Evolutionary conservation across 306 rosid genomes (phyloP), one percentile per base, ranked within the genome.

Genomic region (Prosopis cineraria): DNA sequence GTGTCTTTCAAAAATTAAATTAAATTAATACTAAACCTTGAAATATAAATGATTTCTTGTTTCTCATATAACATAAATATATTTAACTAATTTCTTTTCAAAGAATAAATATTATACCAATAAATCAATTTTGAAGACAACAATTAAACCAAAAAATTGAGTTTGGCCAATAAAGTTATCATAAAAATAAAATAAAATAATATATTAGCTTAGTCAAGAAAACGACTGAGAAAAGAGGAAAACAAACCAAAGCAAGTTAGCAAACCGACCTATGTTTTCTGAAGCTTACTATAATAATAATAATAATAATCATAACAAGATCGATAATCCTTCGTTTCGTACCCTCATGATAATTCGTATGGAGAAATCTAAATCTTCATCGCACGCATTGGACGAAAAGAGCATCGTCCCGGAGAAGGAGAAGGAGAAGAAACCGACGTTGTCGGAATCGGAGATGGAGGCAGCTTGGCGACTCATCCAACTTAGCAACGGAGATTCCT

Each of bases 401-500:
- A 29, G 0, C 5, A 25, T 10, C 17, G 7, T 10, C 8, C 14
- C 14, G 20, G 37, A 65, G 48, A 36, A 65, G 70, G 37, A 65
- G 19, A 6, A 27, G 39, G 4, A 22, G 13, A 5, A 37, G 30
- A 24, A n/a, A 3, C n/a, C 48, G 4, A 17, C 48, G 6, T 70
- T 82, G 65, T 82, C 89, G 27, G 65, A 69, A 66, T 77, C 79
- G 45, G 87, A 82, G 85, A 85, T 87, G 78, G 75, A 87, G 78
- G 89, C 83, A 5, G 93, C 93, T 0, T 66, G 84, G 68, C 88
- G 76, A 31, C 89, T 89, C 47, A 63, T 89, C 7, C 89, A 89
- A 60, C 88, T 89, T 17, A 87, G 93, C 77, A 83, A 83, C 65
- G 80, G 85, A 19, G 84, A 65, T 59, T 72, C 81, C 11, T 65